Evolutionary conservation across 116 monocot genomes (phyloP).

Genomic region (Iris pallida): DNA sequence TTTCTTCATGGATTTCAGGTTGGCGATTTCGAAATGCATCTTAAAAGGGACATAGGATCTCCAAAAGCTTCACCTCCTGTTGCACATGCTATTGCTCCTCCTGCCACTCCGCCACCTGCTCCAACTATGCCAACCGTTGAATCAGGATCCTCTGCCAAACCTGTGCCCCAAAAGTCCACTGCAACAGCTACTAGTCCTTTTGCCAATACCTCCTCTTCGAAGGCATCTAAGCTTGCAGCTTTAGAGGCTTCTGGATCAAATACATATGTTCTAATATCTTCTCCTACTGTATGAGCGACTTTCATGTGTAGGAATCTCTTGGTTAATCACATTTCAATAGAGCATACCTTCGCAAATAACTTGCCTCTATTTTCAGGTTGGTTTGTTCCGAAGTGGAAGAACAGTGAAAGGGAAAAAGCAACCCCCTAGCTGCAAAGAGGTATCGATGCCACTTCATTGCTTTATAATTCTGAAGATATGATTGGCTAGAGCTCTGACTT

Average conservation of each 20-base stretch:
- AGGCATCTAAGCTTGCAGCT: slow-evolving; percentile 56
- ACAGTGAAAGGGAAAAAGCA: slow-evolving; percentile 66
- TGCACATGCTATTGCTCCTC: slow-evolving; percentile 26
- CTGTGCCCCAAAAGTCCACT: slow-evolving; percentile 24
- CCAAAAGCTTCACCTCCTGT: slow-evolving; percentile 17
- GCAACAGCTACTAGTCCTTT: slow-evolving; percentile 34
- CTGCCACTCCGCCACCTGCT: slow-evolving; percentile 53
- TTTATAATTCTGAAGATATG: too few species aligned
- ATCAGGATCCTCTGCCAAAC: slow-evolving; percentile 22
- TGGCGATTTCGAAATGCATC: slow-evolving; percentile 80
- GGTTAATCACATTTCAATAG: not conserved
- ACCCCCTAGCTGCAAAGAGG: slow-evolving; percentile 74
- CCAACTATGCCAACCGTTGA: slow-evolving; percentile 56
- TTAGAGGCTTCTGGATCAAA: slow-evolving; percentile 55
- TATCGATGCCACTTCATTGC: too few species aligned
- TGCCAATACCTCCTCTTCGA: slow-evolving; percentile 39
- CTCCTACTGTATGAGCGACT: slow-evolving; percentile 41
- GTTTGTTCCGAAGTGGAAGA: slow-evolving; percentile 58
- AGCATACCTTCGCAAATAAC: not conserved
- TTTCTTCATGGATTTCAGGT: slow-evolving; percentile 29
- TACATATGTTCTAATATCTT: slow-evolving; percentile 54
- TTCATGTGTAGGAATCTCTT: not conserved
- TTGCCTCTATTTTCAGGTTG: slow-evolving; percentile 45
- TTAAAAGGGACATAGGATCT: slow-evolving; percentile 54
- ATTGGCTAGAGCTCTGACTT: too few species aligned